Base-by-base conservation (phyloP, 768 basidiomycete genomes). In the Amanita polypyramis region DNA sequence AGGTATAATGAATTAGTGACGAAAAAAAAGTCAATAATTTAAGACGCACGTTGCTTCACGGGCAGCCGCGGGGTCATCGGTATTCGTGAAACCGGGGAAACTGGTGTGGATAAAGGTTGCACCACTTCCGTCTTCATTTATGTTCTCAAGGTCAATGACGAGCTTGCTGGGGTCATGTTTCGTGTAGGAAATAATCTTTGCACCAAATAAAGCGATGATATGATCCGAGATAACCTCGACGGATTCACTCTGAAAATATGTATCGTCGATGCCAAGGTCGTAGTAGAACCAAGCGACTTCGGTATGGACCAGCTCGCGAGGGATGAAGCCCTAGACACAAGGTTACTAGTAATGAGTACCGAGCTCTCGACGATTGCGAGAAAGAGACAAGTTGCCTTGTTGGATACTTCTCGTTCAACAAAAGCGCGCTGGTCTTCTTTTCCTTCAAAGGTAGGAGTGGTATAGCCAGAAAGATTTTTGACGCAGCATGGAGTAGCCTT, bases 241-340 rank as follows among this genome's bases (percentile, higher is more conserved):
- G 1, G 76, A 75, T 62, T 90, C 85, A 55, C 80, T 86, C 61
- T 80, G 79, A 64, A 97, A 94, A 65, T 95, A 91, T 7, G 83
- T 91, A 67, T 91, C 87, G 69, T 90, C 87, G 71, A 90, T 88
- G 54, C 89, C 87, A 55, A 90, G 82, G 52, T 80, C 74, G 21
- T 81, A 70, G 75, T 97, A 98, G 76, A 96, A 98, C 94, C 94
- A 99, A 62, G 83, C 77, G 59, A 98, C 90, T 65, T 99, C 95
- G 63, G 81, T 79, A 51, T 72, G 65, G 54, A 95, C 85, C 52
- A 98, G 79, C 58, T 92, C 84, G 47, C 75, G 78, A 1, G 96
- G 94, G 55, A 99, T 81, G 70, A 99, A 99, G 36, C 95, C 96
- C 84, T 88, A 25, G 11, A 30, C 53, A 14, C 34, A 20, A 44